Evolutionary conservation across 2,329 filamentous ascomycete genomes (phyloP), one percentile per base, ranked within the genome.

Genomic region (Pyricularia grisea): DNA sequence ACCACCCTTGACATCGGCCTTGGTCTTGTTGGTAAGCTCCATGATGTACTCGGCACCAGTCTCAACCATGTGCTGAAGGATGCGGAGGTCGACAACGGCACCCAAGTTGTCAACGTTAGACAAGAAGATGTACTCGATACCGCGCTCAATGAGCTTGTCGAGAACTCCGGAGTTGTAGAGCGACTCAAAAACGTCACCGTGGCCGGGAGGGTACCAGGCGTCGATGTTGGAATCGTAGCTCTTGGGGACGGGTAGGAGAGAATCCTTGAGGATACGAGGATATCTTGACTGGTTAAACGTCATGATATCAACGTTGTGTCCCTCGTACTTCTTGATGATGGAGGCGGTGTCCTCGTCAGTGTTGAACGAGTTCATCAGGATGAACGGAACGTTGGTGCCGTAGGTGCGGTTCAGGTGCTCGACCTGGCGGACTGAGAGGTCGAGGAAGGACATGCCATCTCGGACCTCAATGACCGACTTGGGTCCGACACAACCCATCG

Each of bases 301-400:
- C 80, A 98, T 87, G 80, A 99, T 98, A 79, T 99, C 95, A 78
- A 99, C 96, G 80, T 97, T 97, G 88, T 99, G 95, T 73, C 95
- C 95, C 85, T 99, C 94, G 84, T 98, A 99, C 87, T 99, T 99
- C 90, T 99, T 99, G 86, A 99, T 99, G 83, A 99, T 99, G 82
- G 93, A 93, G 72, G 94, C 93, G 67, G 95, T 99, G 79, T 99
- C 95, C 76, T 94, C 89, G 80, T 99, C 94, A 79, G 95, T 99
- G 88, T 99, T 99, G 92, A 99, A 99, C 69, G 95, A 98, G 90
- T 99, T 99, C 95, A 99, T 99, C 76, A 99, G 90, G 74, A 99
- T 90, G 82, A 99, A 97, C 66, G 95, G 95, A 42, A 99, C 95
- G 79, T 97, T 98, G 81, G 96, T 93, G 75, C 91, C 88, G 85